Conservation (phyloP, 805 yeast species). For the Metschnikowia picachoensis region DNA sequence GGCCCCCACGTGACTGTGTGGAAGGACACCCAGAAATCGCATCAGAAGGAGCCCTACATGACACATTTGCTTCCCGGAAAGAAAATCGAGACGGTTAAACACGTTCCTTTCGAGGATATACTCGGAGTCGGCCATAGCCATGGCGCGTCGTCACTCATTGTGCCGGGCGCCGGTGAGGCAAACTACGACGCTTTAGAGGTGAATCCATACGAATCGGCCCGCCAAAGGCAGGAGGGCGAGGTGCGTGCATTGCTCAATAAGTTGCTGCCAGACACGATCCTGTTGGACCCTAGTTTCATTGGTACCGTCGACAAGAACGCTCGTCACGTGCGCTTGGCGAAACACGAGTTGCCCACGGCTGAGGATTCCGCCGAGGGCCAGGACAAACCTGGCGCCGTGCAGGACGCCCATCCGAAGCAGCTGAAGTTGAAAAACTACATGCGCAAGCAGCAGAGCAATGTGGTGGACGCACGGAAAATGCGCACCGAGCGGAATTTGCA, state of each 20-base stretch:
- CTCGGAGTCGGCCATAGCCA: conserved; percentile 79
- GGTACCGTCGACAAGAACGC: conserved; percentile 81
- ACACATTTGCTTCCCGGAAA: conserved; percentile 80
- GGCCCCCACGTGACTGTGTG: conserved; percentile 94
- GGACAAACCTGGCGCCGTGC: conserved; percentile 24
- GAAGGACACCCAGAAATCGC: conserved; percentile 75
- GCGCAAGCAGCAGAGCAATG: conserved; percentile 81
- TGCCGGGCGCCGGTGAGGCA: conserved; percentile 98
- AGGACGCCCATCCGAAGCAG: conserved; percentile 60
- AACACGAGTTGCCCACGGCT: conserved; percentile 41
- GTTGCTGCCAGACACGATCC: conserved; percentile 86
- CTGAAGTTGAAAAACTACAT: conserved; percentile 76
- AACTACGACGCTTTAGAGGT: conserved; percentile 90
- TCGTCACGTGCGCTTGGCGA: conserved; percentile 56
- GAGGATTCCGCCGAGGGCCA: conserved; percentile 39
- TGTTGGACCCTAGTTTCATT: conserved; percentile 82
- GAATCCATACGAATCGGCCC: conserved; percentile 87
- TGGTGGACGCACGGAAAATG: conserved; percentile 78
- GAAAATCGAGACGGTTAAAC: conserved; percentile 60
- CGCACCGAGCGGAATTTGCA: conserved; percentile 71
- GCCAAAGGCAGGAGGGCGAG: conserved; percentile 92
- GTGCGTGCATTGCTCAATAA: conserved; percentile 83
- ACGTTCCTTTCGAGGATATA: conserved; percentile 96
- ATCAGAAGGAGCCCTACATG: conserved; percentile 87
- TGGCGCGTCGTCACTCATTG: conserved; percentile 73